phyloP scores from a whole-genome alignment of 768 basidiomycete genomes.

The Bullera alba region DNA sequence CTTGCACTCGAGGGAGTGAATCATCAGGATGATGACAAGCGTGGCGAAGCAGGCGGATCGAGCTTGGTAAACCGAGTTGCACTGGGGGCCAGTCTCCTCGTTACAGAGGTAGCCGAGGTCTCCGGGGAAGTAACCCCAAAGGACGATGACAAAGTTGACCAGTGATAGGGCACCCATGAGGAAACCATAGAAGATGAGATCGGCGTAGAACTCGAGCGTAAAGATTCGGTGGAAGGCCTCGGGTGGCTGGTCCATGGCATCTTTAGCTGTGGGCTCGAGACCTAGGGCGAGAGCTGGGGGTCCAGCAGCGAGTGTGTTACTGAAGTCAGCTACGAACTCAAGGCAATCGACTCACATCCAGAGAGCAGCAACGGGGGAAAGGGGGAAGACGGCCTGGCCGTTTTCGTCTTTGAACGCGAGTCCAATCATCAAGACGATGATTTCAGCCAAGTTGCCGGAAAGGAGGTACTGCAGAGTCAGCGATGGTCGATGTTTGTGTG shows the following conservation, averaged over 20 bases:
- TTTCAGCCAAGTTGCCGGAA: slow-evolving; percentile 55
- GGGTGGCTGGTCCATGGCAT: slow-evolving; percentile 54
- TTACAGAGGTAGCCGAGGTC: slow-evolving; percentile 44
- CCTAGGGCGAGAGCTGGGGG: slow-evolving; percentile 58
- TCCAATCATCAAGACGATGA: slow-evolving; percentile 55
- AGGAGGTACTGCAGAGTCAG: slow-evolving; percentile 48
- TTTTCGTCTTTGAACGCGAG: slow-evolving; percentile 55
- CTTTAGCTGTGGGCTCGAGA: slow-evolving; percentile 51
- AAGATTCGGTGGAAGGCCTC: slow-evolving; percentile 46
- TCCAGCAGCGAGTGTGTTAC: slow-evolving; percentile 54
- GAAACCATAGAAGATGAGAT: slow-evolving; percentile 47
- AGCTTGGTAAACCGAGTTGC: slow-evolving; percentile 47
- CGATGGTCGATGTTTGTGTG: background rate
- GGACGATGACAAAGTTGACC: slow-evolving; percentile 46
- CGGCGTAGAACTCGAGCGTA: slow-evolving; percentile 43
- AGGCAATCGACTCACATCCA: slow-evolving; percentile 30
- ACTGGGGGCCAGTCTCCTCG: slow-evolving; percentile 38
- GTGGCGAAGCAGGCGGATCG: slow-evolving; percentile 47
- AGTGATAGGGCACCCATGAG: slow-evolving; percentile 44
- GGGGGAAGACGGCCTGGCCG: slow-evolving; percentile 54
- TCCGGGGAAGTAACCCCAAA: slow-evolving; percentile 44
- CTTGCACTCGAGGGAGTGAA: slow-evolving; percentile 46
- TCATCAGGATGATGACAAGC: slow-evolving; percentile 45
- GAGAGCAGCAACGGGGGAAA: slow-evolving; percentile 52
- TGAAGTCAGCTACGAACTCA: slow-evolving; percentile 25